A percentile compares a stretch with the other conserved stretches of the same genome.
These are phyloP conservation scores for Rhododendron ferrugineum DNA, from an alignment of 148 eudicot genomes.

Conservation along the genomic window DNA sequence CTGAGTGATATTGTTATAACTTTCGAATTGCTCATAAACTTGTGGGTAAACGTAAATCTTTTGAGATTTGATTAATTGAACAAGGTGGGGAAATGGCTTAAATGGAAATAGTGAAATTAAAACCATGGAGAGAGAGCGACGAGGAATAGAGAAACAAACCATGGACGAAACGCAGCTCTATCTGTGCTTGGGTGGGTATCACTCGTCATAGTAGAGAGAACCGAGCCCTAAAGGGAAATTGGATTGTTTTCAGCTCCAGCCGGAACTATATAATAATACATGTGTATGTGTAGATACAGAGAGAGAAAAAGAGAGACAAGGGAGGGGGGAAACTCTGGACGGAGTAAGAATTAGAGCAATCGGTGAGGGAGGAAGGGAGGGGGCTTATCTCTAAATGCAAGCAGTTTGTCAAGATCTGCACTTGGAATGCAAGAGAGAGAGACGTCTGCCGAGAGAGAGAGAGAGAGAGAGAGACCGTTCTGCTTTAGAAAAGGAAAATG, in stretches of 20 bases:
- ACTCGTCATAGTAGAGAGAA: background rate
- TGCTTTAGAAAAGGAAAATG: too few relatives aligned
- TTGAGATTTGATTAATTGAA: background rate
- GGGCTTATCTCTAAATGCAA: background rate
- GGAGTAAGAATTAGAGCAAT: background rate
- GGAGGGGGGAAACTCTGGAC: background rate
- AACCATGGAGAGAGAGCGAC: background rate
- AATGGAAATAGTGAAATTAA: background rate
- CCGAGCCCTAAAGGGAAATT: background rate
- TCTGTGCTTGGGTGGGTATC: background rate
- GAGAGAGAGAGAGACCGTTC: too few relatives aligned
- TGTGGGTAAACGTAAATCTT: background rate
- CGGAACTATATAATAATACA: background rate
- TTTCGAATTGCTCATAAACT: background rate
- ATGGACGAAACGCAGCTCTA: conserved; percentile 9
- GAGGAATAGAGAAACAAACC: background rate
- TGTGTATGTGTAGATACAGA: background rate
- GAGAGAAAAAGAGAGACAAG: background rate
- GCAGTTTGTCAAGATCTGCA: background rate
- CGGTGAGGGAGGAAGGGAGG: background rate
- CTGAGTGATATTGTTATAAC: background rate
- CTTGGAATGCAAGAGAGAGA: too few relatives aligned
- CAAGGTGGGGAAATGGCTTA: background rate
- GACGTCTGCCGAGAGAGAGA: too few relatives aligned
- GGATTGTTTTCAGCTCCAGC: background rate